Percentiles rank a stretch among this genome's conserved stretches.
phyloP scores from a whole-genome alignment of 192 early-diverging fungal species.

The Kappamyces sp. region DNA sequence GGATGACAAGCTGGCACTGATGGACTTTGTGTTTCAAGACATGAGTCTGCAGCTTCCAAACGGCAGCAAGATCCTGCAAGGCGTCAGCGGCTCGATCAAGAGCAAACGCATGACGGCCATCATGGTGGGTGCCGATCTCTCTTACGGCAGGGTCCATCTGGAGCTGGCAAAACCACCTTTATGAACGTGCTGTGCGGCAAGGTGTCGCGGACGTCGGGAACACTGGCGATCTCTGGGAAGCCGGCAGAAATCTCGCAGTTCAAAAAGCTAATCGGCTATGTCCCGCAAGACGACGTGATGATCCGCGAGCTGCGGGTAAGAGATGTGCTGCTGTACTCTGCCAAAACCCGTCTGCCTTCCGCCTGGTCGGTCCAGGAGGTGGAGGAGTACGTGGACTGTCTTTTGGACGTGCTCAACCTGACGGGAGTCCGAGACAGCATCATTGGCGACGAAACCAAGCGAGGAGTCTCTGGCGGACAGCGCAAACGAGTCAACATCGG shows the following conservation, averaged over 20 bases:
- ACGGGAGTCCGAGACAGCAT: conserved; percentile 4
- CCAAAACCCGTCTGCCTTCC: conserved; percentile 62
- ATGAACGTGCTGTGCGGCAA: conserved; percentile 29
- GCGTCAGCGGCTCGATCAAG: conserved; percentile 26
- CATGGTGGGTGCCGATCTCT: background rate
- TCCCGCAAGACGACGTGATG: conserved; percentile 27
- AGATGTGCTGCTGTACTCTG: conserved; percentile 68
- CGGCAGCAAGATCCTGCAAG: conserved; percentile 48
- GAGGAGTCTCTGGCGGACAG: conserved; percentile 54
- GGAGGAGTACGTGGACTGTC: conserved; percentile 41
- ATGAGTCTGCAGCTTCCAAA: conserved; percentile 11
- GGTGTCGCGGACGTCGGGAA: conserved; percentile 16
- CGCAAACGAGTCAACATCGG: conserved; percentile 56
- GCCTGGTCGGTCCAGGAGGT: conserved; percentile 37
- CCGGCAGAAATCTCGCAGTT: conserved; percentile 21
- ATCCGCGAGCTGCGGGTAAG: conserved; percentile 51
- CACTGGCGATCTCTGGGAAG: conserved; percentile 16
- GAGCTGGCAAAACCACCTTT: conserved; percentile 19
- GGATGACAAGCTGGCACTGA: background rate
- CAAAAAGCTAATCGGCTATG: conserved; percentile 21
- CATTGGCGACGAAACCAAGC: conserved; percentile 39
- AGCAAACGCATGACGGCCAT: conserved; percentile 28
- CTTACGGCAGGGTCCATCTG: conserved; percentile 41
- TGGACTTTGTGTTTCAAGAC: conserved; percentile 8
- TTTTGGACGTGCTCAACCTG: conserved; percentile 35